These are phyloP conservation scores for Flueggea neowawraea DNA, from an alignment of 441 rosid genomes.

Conservation along the genomic window DNA sequence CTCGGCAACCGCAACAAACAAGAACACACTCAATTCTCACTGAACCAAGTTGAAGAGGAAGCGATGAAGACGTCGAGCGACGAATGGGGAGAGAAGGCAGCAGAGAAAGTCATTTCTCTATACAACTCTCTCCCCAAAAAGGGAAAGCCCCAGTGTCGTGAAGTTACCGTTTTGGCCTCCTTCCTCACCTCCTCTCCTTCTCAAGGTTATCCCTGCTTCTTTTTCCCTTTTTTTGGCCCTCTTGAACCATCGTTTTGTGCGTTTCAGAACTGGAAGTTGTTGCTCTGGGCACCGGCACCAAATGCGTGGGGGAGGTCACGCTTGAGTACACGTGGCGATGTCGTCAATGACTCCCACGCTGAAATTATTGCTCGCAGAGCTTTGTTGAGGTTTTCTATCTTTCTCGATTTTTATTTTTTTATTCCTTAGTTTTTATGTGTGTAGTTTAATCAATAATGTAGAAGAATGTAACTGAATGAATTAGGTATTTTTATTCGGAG, in stretches of 20 bases:
- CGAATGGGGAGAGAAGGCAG: constrained; percentile 50
- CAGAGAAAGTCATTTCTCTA: constrained; percentile 49
- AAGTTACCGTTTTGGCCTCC: constrained; percentile 78
- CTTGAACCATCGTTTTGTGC: neutral
- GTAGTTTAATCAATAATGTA: neutral
- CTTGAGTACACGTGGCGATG: constrained; percentile 68
- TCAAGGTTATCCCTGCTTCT: constrained; percentile 37
- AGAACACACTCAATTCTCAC: too few relatives aligned
- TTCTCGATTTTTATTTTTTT: neutral
- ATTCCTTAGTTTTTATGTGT: neutral
- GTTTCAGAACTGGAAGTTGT: constrained; percentile 59
- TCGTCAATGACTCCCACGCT: constrained; percentile 90
- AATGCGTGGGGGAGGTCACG: constrained; percentile 68
- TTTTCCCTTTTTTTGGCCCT: neutral
- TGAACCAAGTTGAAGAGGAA: too few relatives aligned
- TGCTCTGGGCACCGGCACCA: constrained; percentile 86
- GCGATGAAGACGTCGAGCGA: neutral
- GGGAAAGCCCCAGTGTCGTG: constrained; percentile 95
- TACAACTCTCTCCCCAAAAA: constrained; percentile 74
- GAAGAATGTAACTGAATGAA: neutral
- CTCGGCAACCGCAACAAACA: too few relatives aligned
- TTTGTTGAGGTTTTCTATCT: constrained; percentile 49
- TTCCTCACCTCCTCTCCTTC: constrained; percentile 82
- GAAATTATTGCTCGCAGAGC: constrained; percentile 85
- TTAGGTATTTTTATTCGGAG: constrained; percentile 74